Evolutionary conservation across 2,329 filamentous ascomycete species (phyloP).

Genomic region (Stagonosporopsis vannaccii): DNA sequence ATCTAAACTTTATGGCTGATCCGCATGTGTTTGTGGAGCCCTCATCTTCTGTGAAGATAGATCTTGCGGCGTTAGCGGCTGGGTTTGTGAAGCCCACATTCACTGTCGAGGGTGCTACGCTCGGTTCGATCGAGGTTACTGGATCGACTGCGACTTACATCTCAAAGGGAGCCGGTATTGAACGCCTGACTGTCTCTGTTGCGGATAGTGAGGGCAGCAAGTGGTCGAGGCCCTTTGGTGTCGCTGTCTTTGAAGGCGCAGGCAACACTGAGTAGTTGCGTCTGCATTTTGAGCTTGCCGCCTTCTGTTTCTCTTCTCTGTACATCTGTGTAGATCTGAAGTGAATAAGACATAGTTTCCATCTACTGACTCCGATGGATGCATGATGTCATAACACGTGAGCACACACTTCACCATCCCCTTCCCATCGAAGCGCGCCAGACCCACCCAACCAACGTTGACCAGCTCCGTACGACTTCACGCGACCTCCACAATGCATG

Average conservation of each 20-base stretch:
- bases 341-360: neutral
- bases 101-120: constrained; percentile 17
- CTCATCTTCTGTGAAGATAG: constrained; percentile 27
- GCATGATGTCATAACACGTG: constrained; percentile 19
- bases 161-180: constrained; percentile 15
- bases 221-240: constrained; percentile 19
- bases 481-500: neutral
- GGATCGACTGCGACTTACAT: constrained; percentile 19
- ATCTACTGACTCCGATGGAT: neutral
- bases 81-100: constrained; percentile 24
- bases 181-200: constrained; percentile 14
- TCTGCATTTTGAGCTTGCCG: neutral
- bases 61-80: constrained; percentile 30
- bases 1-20: constrained; percentile 48
- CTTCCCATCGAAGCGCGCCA: neutral
- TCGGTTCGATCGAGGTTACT: constrained; percentile 10
- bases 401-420: constrained; percentile 1
- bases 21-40: constrained; percentile 43
- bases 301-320: neutral
- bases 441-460: neutral
- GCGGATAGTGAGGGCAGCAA: constrained; percentile 21
- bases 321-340: neutral
- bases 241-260: constrained; percentile 23
- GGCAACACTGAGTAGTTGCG: neutral
- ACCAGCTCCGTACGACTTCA: too few relatives aligned